Conservation (phyloP, 2,329 filamentous ascomycete species). For the Ascochyta koolunga region DNA sequence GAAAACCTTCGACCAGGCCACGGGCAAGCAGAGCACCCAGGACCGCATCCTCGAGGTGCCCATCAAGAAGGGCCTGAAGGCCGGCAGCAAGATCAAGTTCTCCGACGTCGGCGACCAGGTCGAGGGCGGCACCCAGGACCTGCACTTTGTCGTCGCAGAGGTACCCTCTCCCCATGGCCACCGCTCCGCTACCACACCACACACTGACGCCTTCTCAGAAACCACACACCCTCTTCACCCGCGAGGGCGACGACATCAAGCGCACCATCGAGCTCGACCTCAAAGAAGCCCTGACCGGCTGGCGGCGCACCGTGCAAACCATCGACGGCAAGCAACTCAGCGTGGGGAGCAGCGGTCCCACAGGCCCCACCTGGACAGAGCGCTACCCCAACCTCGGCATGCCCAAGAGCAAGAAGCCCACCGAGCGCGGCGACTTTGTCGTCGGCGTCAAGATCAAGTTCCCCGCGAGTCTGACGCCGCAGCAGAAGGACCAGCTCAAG, state of each 20-base stretch:
- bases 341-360: constrained; percentile 81
- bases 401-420: constrained; percentile 90
- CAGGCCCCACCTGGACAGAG: constrained; percentile 81
- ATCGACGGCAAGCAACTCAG: constrained; percentile 89
- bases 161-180: constrained; percentile 58
- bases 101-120: constrained; percentile 97
- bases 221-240: constrained; percentile 80
- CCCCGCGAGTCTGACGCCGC: constrained; percentile 74
- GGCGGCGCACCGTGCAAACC: constrained; percentile 87
- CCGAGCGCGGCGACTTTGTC: constrained; percentile 83
- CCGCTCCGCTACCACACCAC: not conserved
- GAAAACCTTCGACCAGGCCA: constrained; percentile 84
- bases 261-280: constrained; percentile 80
- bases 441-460: constrained; percentile 93
- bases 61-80: constrained; percentile 94
- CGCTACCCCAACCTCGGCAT: constrained; percentile 87
- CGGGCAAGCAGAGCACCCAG: constrained; percentile 81
- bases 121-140: constrained; percentile 91
- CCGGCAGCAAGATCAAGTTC: constrained; percentile 98
- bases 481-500: constrained; percentile 81
- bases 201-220: constrained; percentile 63
- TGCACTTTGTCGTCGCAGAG: constrained; percentile 95
- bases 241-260: constrained; percentile 86
- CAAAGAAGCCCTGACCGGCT: constrained; percentile 93
- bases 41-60: constrained; percentile 93